Evolutionary conservation across 768 basidiomycete species (phyloP).

Genomic region (Amanita subjunquillea): DNA sequence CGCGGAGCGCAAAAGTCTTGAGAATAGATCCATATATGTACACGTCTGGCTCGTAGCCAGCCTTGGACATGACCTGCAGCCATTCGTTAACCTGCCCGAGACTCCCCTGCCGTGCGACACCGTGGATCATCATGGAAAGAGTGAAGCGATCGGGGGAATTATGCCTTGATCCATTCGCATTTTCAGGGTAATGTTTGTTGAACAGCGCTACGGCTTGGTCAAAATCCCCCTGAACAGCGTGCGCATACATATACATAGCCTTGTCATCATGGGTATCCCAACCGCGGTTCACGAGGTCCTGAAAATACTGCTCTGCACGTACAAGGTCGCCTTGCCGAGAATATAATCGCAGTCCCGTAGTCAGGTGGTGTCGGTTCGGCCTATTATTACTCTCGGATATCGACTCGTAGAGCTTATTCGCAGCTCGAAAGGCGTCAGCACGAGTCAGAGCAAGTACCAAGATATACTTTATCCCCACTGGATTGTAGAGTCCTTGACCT

Average conservation of each 20-base stretch:
- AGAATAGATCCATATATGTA: slow-evolving; percentile 54
- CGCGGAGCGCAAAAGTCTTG: slow-evolving; percentile 39
- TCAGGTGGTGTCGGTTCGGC: slow-evolving; percentile 17
- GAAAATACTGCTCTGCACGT: slow-evolving; percentile 33
- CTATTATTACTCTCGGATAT: slow-evolving; percentile 11
- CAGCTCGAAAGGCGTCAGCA: slow-evolving; percentile 25
- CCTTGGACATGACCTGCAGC: slow-evolving; percentile 38
- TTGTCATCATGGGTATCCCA: slow-evolving; percentile 19
- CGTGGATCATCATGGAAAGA: slow-evolving; percentile 47
- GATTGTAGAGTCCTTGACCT: slow-evolving; percentile 20
- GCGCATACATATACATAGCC: slow-evolving; percentile 43
- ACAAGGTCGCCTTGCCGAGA: slow-evolving; percentile 40
- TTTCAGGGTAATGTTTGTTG: slow-evolving; percentile 38
- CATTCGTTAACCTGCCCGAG: slow-evolving; percentile 38
- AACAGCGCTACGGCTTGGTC: slow-evolving; percentile 39
- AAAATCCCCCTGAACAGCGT: slow-evolving; percentile 35
- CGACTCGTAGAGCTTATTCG: slow-evolving; percentile 31
- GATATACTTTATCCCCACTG: slow-evolving; percentile 17
- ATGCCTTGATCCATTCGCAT: slow-evolving; percentile 15
- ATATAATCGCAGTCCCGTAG: slow-evolving; percentile 41
- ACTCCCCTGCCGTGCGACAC: slow-evolving; percentile 35
- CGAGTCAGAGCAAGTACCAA: slow-evolving; percentile 35
- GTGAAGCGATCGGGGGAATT: slow-evolving; percentile 36
- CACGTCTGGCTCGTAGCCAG: slow-evolving; percentile 41
- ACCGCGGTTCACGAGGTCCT: slow-evolving; percentile 19